These are phyloP conservation scores for Tetrapisispora pingtungensis DNA, from an alignment of 805 yeast species.

Conservation along the genomic window DNA sequence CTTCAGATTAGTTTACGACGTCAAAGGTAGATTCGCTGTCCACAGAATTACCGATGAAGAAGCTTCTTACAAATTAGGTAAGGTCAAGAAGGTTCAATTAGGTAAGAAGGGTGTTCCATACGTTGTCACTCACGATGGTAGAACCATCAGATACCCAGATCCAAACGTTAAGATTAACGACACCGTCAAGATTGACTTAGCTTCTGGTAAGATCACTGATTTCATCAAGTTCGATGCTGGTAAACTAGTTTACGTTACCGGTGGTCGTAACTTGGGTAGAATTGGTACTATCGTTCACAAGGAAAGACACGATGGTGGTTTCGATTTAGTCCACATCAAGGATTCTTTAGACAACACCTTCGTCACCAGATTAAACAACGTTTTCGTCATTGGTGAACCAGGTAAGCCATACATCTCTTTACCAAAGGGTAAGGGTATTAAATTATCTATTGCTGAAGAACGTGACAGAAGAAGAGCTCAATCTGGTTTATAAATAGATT, in stretches of 20 bases:
- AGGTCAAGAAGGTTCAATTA: constrained; percentile 95
- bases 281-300: constrained; percentile 93
- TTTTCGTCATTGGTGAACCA: constrained; percentile 91
- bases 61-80: constrained; percentile 95
- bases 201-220: constrained; percentile 87
- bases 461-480: constrained; percentile 96
- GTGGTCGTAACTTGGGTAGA: constrained; percentile 98
- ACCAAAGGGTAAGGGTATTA: constrained; percentile 99
- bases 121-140: constrained; percentile 99
- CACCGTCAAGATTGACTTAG: constrained; percentile 94
- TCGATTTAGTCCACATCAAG: constrained; percentile 94
- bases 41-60: constrained; percentile 99
- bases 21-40: constrained; percentile 98
- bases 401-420: constrained; percentile 88
- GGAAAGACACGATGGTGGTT: constrained; percentile 97
- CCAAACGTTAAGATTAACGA: constrained; percentile 95
- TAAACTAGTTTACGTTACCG: constrained; percentile 84
- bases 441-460: constrained; percentile 91
- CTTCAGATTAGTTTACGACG: constrained; percentile 98
- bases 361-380: constrained; percentile 90
- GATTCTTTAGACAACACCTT: constrained; percentile 89
- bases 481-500: constrained; percentile 38
- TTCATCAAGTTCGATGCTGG: constrained; percentile 90
- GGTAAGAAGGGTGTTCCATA: constrained; percentile 98
- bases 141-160: constrained; percentile 99